phyloP scores from a whole-genome alignment of 495 filamentous ascomycete species.

The Tricharina praecox region DNA sequence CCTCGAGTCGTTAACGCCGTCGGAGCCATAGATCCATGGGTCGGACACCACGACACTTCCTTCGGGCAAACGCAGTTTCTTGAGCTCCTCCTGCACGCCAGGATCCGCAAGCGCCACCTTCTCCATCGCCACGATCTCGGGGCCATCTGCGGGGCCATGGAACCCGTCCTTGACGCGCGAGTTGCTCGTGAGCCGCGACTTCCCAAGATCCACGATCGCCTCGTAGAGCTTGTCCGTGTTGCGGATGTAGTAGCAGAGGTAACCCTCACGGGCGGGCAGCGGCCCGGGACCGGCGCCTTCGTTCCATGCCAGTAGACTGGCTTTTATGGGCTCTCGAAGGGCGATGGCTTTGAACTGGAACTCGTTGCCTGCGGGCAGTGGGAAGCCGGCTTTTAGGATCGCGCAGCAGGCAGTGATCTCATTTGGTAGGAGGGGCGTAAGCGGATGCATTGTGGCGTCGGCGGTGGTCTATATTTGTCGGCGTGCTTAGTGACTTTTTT shows the following conservation, averaged over 20 bases:
- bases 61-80: conserved; percentile 46
- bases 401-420: conserved; percentile 36
- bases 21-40: conserved; percentile 61
- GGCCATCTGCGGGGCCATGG: conserved; percentile 41
- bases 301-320: conserved; percentile 39
- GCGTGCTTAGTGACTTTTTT: too few species aligned
- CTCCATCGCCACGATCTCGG: conserved; percentile 46
- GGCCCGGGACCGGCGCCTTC: conserved; percentile 26
- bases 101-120: conserved; percentile 39
- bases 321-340: conserved; percentile 47
- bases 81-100: conserved; percentile 43
- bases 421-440: conserved; percentile 39
- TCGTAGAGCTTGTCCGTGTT: conserved; percentile 53
- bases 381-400: conserved; percentile 36
- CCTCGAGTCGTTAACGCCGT: conserved; percentile 41
- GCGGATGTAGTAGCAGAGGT: conserved; percentile 45
- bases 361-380: conserved; percentile 28
- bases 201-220: conserved; percentile 41
- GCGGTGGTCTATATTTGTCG: background rate
- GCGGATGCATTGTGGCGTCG: conserved; percentile 32
- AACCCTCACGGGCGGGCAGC: conserved; percentile 27
- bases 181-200: conserved; percentile 40
- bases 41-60: conserved; percentile 45
- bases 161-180: conserved; percentile 38
- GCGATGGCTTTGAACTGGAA: conserved; percentile 49